A percentile compares a stretch with the other conserved stretches of the same genome.
These are phyloP conservation scores for Chaetomiaceae sp. DNA, from an alignment of 2,329 filamentous ascomycete genomes.

Conservation along the genomic window DNA sequence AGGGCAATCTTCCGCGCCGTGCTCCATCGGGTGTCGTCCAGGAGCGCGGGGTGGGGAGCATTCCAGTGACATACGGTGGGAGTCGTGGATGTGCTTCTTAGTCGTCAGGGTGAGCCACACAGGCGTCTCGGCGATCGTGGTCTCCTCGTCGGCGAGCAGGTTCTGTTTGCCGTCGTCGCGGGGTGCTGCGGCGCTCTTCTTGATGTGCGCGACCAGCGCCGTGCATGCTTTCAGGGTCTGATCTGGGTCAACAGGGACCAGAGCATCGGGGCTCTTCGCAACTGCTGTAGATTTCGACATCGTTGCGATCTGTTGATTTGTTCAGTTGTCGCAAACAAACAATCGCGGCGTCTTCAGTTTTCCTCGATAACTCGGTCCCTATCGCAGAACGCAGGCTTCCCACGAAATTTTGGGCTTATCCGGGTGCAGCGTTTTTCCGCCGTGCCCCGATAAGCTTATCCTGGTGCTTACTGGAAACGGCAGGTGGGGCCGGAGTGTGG, in stretches of 20 bases:
- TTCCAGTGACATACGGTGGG: conserved; percentile 37
- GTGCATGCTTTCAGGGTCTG: conserved; percentile 58
- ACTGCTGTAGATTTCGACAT: conserved; percentile 33
- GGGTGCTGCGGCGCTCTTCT: conserved; percentile 47
- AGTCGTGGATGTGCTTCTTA: conserved; percentile 60
- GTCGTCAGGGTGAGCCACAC: conserved; percentile 59
- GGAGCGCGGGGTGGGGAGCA: no score
- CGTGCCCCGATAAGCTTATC: neutral
- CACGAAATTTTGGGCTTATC: conserved; percentile 22
- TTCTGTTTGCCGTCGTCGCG: conserved; percentile 48
- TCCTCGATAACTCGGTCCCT: conserved; percentile 8
- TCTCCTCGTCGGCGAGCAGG: conserved; percentile 42
- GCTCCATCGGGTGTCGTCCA: no score
- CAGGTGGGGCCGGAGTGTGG: conserved; percentile 10
- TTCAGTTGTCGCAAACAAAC: conserved; percentile 5
- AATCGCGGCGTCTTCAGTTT: conserved; percentile 10
- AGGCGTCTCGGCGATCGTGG: conserved; percentile 41
- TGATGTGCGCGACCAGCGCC: conserved; percentile 56
- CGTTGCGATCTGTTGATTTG: conserved; percentile 4
- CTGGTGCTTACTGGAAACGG: conserved; percentile 9
- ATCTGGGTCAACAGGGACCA: conserved; percentile 31
- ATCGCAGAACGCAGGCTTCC: no score
- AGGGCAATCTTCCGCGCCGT: no score
- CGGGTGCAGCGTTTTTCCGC: conserved; percentile 7
- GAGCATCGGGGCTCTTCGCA: conserved; percentile 27